Base-by-base conservation (phyloP, 441 rosid genomes). In the Cnidoscolus chayamansa region DNA sequence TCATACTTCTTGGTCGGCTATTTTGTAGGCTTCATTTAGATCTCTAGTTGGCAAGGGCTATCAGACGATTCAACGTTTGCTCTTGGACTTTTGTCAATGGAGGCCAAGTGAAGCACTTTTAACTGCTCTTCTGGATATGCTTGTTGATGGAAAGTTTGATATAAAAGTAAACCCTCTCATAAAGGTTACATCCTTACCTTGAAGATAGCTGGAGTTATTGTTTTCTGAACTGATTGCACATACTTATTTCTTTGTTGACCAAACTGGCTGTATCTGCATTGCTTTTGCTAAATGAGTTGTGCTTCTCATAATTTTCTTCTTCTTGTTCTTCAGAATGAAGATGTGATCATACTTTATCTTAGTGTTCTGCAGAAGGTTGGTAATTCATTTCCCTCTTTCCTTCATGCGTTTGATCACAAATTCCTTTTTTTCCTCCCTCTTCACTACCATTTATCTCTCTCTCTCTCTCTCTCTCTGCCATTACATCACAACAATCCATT, bases 301-400 rank as follows among this genome's bases (percentile, higher is more conserved):
- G 68, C 73, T 72, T 73, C 80, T 77, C 71, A 72, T 56, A 47
- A 62, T 58, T 43, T 80, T 49, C 70, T 48, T 58, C 61, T 71
- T 81, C 67, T 84, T 73, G 72, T 81, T 82, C 67, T 75, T 66
- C 96, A 96, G 99, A 96, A 96, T 73, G 99, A 94, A 82, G 99
- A 96, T 78, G 99, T 96, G 71, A 89, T 94, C 84, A 82, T 92
- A 77, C 96, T 96, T 68, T 92, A 93, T 81, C 84, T 96, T 77
- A 85, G 90, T 74, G 88, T 96, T 82, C 88, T 96, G 76, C 98
- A 92, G 86, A 96, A 96, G 99, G 99, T 96, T 85, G 75, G 98
- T 85, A 72, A 69, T 78, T 73, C 77, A 73, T 70, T 74, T 37
- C 73, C 45, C 64, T 32, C 54, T 71, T 43, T 17, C 7, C 65